Evolutionary conservation across 805 yeast genomes (phyloP), one percentile per base, ranked within the genome.

Genomic region (Lachancea kluyveri): DNA sequence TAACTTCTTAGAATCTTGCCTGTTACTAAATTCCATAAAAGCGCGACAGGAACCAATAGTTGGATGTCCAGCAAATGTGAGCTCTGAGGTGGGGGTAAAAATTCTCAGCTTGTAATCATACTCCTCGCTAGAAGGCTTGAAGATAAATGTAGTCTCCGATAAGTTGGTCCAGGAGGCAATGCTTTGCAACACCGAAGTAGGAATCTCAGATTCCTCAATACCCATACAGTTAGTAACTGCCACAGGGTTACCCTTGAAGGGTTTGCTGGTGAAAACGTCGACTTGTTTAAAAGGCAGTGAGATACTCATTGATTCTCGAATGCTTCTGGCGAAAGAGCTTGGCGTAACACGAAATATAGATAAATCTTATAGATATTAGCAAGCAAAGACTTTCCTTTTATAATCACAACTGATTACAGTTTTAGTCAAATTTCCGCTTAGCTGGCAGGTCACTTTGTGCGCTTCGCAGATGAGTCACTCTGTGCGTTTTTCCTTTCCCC

Each of bases 1-100:
- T 4, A 67, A 24, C 18, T 36, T 48, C 2, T 58, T 56, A 8
- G 46, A 42, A 17, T 27, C 21, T 4, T 35, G 39, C 6, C 55
- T 52, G 2, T 43, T 49, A 4, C 62, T 52, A 12, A 57, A 54
- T 38, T 70, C 69, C 13, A 68, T 31, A n/a, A 59, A 55, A 1
- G 75, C 74, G 43, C 51, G 57, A 27, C 68, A 63, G 1, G 74
- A 55, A 4, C 80, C 81, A 19, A 74, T 42, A 0, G 78, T 74
- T 3, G 81, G 82, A 42, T 75, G 81, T 5, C 82, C 81, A 1
- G 82, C 80, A 57, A 74, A 75, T 6, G 77, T 77, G 15, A 75
- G 45, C 42, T 75, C 80, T 3, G 26, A 24, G 2, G 24, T 39
- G 2, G 75, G 70, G 0, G 70, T 59, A 45, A 72, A 74, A 3